Evolutionary conservation across 176 grass and related monocot species (phyloP).

Genomic region (Aegilops speltoides): DNA sequence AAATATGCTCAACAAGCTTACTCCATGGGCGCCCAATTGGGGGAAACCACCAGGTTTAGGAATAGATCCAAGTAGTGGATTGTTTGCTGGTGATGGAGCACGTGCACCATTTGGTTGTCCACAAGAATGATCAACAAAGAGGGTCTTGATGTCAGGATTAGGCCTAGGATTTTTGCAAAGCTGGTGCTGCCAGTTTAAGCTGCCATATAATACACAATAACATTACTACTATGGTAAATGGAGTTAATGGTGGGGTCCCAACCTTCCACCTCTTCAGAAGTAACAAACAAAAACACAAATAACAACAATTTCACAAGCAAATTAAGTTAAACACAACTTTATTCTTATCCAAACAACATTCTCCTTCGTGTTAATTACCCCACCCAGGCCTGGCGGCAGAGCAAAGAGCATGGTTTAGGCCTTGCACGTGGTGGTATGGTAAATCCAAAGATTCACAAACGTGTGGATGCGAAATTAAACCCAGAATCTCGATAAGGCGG

Average conservation of each 20-base stretch:
- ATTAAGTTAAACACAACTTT: not conserved
- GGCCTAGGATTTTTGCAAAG: conserved; percentile 99
- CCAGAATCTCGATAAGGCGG: not conserved
- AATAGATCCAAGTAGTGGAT: conserved; percentile 78
- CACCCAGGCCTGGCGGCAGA: too few relatives aligned
- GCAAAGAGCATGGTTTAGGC: too few relatives aligned
- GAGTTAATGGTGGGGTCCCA: not conserved
- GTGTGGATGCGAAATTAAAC: not conserved
- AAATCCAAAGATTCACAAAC: not conserved
- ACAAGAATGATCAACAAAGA: conserved; percentile 98
- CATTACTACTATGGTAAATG: not conserved
- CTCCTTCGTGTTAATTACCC: not conserved
- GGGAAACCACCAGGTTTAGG: conserved; percentile 95
- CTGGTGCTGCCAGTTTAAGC: conserved; percentile 99
- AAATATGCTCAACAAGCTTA: conserved; percentile 49
- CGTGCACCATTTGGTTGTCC: conserved; percentile 95
- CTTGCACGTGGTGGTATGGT: not conserved
- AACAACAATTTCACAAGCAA: not conserved
- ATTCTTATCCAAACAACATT: not conserved
- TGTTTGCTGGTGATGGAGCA: conserved; percentile 89
- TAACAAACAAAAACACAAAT: not conserved
- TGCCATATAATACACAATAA: conserved; percentile 46
- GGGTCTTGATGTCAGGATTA: conserved; percentile 99
- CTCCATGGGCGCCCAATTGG: conserved; percentile 86
- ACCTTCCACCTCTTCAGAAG: not conserved